These are phyloP conservation scores for Isabelozyma heimii DNA, from an alignment of 805 yeast genomes.

Conservation along the genomic window DNA sequence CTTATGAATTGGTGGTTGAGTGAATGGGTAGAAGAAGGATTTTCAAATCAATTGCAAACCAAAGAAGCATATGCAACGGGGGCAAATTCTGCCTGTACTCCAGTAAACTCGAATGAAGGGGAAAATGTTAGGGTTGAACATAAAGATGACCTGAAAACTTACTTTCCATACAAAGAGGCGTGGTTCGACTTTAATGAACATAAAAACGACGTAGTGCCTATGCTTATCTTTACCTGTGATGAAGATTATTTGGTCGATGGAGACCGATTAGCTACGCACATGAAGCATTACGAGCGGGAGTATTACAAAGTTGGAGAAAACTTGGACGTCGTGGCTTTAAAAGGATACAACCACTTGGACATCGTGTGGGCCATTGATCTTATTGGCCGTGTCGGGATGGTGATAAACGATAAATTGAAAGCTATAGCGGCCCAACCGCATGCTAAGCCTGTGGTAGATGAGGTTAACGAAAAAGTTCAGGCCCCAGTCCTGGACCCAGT, in stretches of 20 bases:
- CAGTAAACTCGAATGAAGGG: slow-evolving; percentile 10
- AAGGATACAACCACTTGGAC: slow-evolving; percentile 80
- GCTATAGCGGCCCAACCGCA: neutral
- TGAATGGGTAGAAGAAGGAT: slow-evolving; percentile 35
- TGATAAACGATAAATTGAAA: slow-evolving; percentile 12
- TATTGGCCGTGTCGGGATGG: slow-evolving; percentile 58
- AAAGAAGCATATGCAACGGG: slow-evolving; percentile 27
- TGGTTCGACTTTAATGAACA: slow-evolving; percentile 50
- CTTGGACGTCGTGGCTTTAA: slow-evolving; percentile 44
- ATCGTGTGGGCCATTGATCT: slow-evolving; percentile 90
- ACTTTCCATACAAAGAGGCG: slow-evolving; percentile 48
- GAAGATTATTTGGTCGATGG: slow-evolving; percentile 81
- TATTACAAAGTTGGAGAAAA: slow-evolving; percentile 31
- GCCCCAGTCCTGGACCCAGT: too few relatives aligned
- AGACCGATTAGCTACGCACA: slow-evolving; percentile 58
- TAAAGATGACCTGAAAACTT: slow-evolving; percentile 48
- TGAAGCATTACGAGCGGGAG: slow-evolving; percentile 54
- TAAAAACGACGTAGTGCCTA: slow-evolving; percentile 44
- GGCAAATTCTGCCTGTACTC: slow-evolving; percentile 21
- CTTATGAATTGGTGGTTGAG: slow-evolving; percentile 92
- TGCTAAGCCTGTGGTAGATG: neutral
- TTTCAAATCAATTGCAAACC: slow-evolving; percentile 35
- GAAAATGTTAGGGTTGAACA: slow-evolving; percentile 26
- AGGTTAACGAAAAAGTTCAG: neutral
- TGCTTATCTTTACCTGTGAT: slow-evolving; percentile 69